Evolutionary conservation across 2,329 filamentous ascomycete genomes (phyloP).

Genomic region (Diplodia scrobiculata): DNA sequence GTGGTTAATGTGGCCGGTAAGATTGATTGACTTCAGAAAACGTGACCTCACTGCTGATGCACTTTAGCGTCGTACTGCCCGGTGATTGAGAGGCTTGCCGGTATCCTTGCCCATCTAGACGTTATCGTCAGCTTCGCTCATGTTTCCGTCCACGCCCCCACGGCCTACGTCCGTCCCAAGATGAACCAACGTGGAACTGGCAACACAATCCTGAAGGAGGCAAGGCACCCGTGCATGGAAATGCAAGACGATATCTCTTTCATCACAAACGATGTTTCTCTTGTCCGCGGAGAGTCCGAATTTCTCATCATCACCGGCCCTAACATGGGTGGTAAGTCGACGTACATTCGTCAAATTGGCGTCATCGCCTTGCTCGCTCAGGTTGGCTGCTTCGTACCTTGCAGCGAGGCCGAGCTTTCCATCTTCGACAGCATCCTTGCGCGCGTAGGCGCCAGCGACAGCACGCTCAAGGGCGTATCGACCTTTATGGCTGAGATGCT

Average conservation of each 20-base stretch:
- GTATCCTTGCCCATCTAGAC: constrained; percentile 87
- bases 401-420: constrained; percentile 82
- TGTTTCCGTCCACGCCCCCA: constrained; percentile 87
- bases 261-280: constrained; percentile 93
- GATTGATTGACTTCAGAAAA: not conserved
- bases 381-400: constrained; percentile 94
- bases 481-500: constrained; percentile 99
- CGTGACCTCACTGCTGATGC: not conserved
- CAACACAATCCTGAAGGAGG: constrained; percentile 86
- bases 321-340: constrained; percentile 99
- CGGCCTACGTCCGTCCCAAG: constrained; percentile 84
- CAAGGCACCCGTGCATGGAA: constrained; percentile 95
- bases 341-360: constrained; percentile 95
- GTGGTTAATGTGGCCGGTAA: constrained; percentile 78
- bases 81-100: constrained; percentile 84
- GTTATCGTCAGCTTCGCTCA: constrained; percentile 94
- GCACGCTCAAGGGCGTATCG: constrained; percentile 94
- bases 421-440: constrained; percentile 98
- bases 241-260: constrained; percentile 98
- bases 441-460: constrained; percentile 92
- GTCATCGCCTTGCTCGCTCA: constrained; percentile 98
- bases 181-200: constrained; percentile 87
- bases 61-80: constrained; percentile 79
- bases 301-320: constrained; percentile 97
- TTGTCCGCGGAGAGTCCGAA: constrained; percentile 75